Conservation (phyloP, 2,329 filamentous ascomycete genomes). For the Hortaea werneckii region DNA sequence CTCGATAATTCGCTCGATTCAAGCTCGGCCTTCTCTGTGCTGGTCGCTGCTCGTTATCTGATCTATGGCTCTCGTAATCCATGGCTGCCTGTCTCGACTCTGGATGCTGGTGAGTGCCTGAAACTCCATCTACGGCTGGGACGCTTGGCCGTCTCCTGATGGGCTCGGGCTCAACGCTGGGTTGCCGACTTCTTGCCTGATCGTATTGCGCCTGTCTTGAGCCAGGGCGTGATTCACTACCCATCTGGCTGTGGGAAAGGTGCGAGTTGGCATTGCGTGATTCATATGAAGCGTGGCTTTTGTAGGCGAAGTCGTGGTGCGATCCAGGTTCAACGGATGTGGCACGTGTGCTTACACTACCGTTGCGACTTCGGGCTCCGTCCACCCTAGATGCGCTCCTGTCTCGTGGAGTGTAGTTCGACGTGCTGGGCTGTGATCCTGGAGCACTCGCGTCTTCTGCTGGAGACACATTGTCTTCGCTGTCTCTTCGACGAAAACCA, state of each 20-base stretch:
- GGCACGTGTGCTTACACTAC: constrained; percentile 21
- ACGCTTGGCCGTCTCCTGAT: constrained; percentile 16
- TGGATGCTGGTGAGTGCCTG: neutral
- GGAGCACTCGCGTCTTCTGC: constrained; percentile 23
- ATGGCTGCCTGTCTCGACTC: constrained; percentile 14
- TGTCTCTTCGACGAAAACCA: constrained; percentile 51
- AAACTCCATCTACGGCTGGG: constrained; percentile 8
- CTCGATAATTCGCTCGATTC: constrained; percentile 37
- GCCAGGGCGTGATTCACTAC: constrained; percentile 17
- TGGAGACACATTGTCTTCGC: constrained; percentile 35
- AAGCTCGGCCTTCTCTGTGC: constrained; percentile 28
- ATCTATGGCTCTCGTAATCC: constrained; percentile 13
- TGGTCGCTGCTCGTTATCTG: constrained; percentile 21
- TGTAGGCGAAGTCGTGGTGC: constrained; percentile 25
- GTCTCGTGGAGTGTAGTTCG: constrained; percentile 18
- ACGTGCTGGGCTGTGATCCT: constrained; percentile 18
- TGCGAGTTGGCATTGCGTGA: constrained; percentile 18
- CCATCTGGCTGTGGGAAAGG: constrained; percentile 17
- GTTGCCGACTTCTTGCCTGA: constrained; percentile 16
- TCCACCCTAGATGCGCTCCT: constrained; percentile 15
- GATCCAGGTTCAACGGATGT: constrained; percentile 25
- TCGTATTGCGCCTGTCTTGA: constrained; percentile 22
- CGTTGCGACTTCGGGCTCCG: constrained; percentile 18
- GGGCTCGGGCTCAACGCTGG: constrained; percentile 21
- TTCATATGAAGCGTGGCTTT: constrained; percentile 14